Conservation (phyloP, 2,329 filamentous ascomycete species). For the Trichoderma cornu-damae region DNA sequence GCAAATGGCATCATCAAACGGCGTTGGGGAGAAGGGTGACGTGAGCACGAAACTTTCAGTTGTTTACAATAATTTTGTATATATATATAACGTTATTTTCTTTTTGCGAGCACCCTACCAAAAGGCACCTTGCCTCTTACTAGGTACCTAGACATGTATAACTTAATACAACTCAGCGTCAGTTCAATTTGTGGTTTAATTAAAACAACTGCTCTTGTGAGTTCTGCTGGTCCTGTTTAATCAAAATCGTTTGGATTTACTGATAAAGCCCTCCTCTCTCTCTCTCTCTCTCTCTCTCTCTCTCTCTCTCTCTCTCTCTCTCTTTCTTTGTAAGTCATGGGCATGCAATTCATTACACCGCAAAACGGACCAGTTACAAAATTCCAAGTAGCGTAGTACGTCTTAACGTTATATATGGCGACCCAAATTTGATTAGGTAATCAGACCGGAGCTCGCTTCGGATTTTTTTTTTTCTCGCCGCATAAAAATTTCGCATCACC, state of each 20-base stretch:
- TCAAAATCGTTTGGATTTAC: no score
- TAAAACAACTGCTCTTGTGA: neutral
- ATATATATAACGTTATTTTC: no score
- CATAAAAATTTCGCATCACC: neutral
- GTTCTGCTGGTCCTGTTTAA: neutral
- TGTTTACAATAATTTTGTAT: no score
- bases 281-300: no score
- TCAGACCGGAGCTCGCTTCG: neutral
- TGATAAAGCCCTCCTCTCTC: no score
- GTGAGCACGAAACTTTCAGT: slow-evolving; percentile 16
- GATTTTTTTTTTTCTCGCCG: neutral
- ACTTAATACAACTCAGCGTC: slow-evolving; percentile 32
- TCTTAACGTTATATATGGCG: neutral
- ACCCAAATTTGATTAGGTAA: slow-evolving; percentile 10
- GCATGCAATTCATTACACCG: no score
- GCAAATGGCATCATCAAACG: slow-evolving; percentile 18
- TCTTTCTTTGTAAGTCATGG: no score
- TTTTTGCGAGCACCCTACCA: slow-evolving; percentile 24
- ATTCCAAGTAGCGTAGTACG: no score
- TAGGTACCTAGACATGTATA: slow-evolving; percentile 32
- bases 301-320: no score
- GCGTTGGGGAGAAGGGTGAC: slow-evolving; percentile 18
- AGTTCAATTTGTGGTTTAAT: slow-evolving; percentile 22
- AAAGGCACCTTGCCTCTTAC: no score
- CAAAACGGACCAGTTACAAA: no score